Base-by-base conservation (phyloP, 129 eudicot species). In the Lonicera japonica region DNA sequence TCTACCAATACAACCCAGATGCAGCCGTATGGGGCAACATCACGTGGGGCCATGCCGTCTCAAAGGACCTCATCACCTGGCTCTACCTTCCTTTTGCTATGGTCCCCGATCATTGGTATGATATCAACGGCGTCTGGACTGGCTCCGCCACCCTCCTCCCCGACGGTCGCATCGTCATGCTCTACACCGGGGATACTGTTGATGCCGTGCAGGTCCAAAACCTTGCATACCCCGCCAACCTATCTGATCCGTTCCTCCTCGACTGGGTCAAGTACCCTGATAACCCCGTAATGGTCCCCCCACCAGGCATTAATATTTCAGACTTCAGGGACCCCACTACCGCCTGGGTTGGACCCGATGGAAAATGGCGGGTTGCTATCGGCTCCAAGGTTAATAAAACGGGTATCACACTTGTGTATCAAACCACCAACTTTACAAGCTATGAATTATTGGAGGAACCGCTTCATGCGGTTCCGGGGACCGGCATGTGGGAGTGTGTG, bases 401-500 rank as follows among this genome's bases (percentile, higher is more conserved):
- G 48, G 96, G 98, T 12, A 56, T 80, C 5, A 36, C 91, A 0
- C 72, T 92, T 0, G 86, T 92, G 41, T 92, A 92, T 23, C 80
- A 78, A 61, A 92, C 98, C 5, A 63, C 68, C 0, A 65, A 92
- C 63, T 92, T 92, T 34, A 70, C 59, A 9, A 85, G 75, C 70
- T 92, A 62, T 12, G 74, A 92, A 70, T 66, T 92, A 25, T 66
- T 82, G 72, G 86, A 85, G n/a, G 81, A 69, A 4, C 25, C 70
- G 11, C 10, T 92, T 68, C 98, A 92, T 41, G 83, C 66, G 9
- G 99, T 94, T 29, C 95, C 95, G 21, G 89, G 92, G 56, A 88
- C 96, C 48, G 99, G 99, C 25, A 88, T 94, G 99, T 94, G 99
- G 99, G 99, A 94, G 48, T 88, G 99, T 65, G 80, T 94, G 23